phyloP scores from a whole-genome alignment of 2,329 filamentous ascomycete species.

The Graphiopsis chlorocephala region DNA sequence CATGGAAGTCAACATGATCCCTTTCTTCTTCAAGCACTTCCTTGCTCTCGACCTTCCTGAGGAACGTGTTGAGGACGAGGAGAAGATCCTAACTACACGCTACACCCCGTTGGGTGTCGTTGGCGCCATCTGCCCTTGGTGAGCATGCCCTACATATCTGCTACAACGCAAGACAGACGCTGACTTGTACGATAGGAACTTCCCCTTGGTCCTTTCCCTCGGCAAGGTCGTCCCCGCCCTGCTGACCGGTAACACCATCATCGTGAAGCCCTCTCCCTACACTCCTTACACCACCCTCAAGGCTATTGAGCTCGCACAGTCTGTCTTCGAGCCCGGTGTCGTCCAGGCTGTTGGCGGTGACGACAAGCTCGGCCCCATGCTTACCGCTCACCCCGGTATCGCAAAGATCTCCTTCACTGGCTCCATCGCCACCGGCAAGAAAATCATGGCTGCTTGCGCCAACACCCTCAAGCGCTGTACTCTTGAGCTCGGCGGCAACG shows the following conservation, averaged over 20 bases:
- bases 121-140: conserved; percentile 45
- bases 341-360: conserved; percentile 60
- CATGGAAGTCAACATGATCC: conserved; percentile 39
- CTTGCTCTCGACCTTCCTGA: conserved; percentile 35
- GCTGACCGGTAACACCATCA: conserved; percentile 46
- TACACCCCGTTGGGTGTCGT: conserved; percentile 50
- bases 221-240: conserved; percentile 58
- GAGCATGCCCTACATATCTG: background rate
- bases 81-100: conserved; percentile 47
- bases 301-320: conserved; percentile 56
- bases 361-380: conserved; percentile 57
- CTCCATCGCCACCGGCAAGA: conserved; percentile 59
- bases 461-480: conserved; percentile 60
- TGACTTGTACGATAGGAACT: conserved; percentile 36
- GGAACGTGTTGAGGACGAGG: conserved; percentile 45
- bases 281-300: conserved; percentile 60
- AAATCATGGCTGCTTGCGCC: conserved; percentile 56
- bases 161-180: background rate
- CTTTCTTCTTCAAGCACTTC: conserved; percentile 40
- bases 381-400: conserved; percentile 59
- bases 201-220: conserved; percentile 52
- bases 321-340: conserved; percentile 62
- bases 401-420: conserved; percentile 65
- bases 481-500: conserved; percentile 62
- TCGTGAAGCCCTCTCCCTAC: conserved; percentile 46